A percentile compares a stretch with the other conserved stretches of the same genome.
Conservation (phyloP, 352 stramenopile species). For the Salisapilia sapeloensis region DNA sequence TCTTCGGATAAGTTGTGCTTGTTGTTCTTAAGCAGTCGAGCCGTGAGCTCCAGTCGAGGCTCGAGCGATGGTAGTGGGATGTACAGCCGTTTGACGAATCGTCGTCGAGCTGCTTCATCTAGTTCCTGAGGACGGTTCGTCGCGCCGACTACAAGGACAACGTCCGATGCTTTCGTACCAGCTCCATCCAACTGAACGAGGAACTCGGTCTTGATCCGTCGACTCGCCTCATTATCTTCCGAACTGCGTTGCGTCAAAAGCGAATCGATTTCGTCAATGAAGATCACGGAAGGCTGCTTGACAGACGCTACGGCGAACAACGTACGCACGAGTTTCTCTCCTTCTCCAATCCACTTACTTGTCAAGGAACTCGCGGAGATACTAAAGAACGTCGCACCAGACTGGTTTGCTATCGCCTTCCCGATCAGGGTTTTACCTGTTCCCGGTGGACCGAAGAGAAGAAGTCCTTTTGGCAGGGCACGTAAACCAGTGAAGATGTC, state of each 20-base stretch:
- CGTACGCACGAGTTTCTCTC: slow-evolving; percentile 95
- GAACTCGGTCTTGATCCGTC: slow-evolving; percentile 98
- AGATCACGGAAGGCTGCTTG: slow-evolving; percentile 94
- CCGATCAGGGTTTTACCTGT: slow-evolving; percentile 98
- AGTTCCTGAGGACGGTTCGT: slow-evolving; percentile 97
- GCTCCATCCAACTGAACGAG: slow-evolving; percentile 95
- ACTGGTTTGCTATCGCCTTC: slow-evolving; percentile 98
- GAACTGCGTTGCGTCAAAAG: slow-evolving; percentile 90
- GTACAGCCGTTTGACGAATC: slow-evolving; percentile 97
- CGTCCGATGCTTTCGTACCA: slow-evolving; percentile 80
- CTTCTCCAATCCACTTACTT: slow-evolving; percentile 99
- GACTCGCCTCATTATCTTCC: slow-evolving; percentile 95
- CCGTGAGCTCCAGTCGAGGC: slow-evolving; percentile 80
- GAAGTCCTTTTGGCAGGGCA: slow-evolving; percentile 83
- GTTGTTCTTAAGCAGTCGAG: slow-evolving; percentile 87
- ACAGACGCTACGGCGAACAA: slow-evolving; percentile 92
- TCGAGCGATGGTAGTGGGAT: slow-evolving; percentile 88
- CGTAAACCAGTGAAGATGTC: slow-evolving; percentile 96
- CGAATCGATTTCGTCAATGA: slow-evolving; percentile 99
- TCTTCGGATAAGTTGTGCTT: slow-evolving; percentile 70
- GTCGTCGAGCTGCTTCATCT: slow-evolving; percentile 91
- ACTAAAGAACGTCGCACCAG: slow-evolving; percentile 96
- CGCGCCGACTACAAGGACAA: slow-evolving; percentile 82
- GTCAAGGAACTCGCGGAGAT: slow-evolving; percentile 98
- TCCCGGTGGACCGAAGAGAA: slow-evolving; percentile 90